A percentile compares a stretch with the other conserved stretches of the same genome.
Conservation (phyloP, 352 stramenopile genomes). For the Pythium chondricola region DNA sequence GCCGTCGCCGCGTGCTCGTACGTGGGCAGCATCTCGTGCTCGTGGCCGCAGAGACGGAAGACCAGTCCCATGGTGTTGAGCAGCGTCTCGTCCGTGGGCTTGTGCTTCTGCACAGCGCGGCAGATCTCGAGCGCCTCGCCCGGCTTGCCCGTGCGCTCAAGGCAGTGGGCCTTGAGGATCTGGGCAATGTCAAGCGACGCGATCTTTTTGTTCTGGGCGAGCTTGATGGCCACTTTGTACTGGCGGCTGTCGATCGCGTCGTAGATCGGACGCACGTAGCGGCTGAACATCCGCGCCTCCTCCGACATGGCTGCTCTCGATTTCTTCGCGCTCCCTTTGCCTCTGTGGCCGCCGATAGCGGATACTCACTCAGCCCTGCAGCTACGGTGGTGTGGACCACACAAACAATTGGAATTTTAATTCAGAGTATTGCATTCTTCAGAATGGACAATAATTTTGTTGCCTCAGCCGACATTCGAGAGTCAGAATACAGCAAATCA, state of each 20-base stretch:
- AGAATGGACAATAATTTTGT: too few species aligned
- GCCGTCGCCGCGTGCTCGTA: conserved; percentile 56
- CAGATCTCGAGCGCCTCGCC: conserved; percentile 74
- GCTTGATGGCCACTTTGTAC: conserved; percentile 80
- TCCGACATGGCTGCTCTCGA: conserved; percentile 62
- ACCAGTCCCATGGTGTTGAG: conserved; percentile 83
- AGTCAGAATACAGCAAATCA: too few species aligned
- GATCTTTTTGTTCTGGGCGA: conserved; percentile 77
- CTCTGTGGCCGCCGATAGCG: too few species aligned
- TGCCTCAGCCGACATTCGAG: too few species aligned
- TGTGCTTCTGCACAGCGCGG: conserved; percentile 45
- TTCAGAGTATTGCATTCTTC: too few species aligned
- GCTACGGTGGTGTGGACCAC: too few species aligned
- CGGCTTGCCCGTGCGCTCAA: conserved; percentile 63
- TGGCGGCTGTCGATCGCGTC: conserved; percentile 74
- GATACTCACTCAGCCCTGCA: too few species aligned
- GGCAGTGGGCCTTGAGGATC: conserved; percentile 80
- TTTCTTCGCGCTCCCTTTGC: too few species aligned
- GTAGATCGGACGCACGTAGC: conserved; percentile 82
- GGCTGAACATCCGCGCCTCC: conserved; percentile 53
- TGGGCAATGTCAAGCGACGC: conserved; percentile 72
- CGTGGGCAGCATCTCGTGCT: conserved; percentile 75
- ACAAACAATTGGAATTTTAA: too few species aligned
- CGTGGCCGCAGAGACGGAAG: conserved; percentile 60
- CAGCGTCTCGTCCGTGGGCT: conserved; percentile 77